These are phyloP conservation scores for Linanthus parryae DNA, from an alignment of 148 eudicot species.

Conservation along the genomic window DNA sequence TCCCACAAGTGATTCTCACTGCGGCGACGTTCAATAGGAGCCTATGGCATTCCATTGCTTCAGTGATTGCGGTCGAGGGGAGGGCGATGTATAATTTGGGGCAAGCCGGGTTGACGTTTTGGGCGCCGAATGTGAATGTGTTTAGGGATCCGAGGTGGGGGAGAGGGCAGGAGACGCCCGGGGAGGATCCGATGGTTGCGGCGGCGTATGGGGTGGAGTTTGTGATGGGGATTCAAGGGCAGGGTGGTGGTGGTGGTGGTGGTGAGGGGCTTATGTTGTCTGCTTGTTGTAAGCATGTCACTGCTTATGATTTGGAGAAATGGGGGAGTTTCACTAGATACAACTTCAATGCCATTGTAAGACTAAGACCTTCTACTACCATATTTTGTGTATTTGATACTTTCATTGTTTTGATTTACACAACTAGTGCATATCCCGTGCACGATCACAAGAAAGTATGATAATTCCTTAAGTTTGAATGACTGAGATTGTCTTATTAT, in stretches of 20 bases:
- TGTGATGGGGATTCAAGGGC: conserved; percentile 75
- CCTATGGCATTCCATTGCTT: conserved; percentile 51
- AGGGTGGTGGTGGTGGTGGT: conserved; percentile 5
- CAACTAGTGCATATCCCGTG: too few relatives aligned
- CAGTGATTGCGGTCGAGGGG: conserved; percentile 62
- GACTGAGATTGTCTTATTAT: too few relatives aligned
- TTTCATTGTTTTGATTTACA: too few relatives aligned
- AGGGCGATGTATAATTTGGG: conserved; percentile 82
- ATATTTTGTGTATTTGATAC: too few relatives aligned
- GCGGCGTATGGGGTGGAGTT: conserved; percentile 52
- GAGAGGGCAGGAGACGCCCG: conserved; percentile 94
- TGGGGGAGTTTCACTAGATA: conserved; percentile 72
- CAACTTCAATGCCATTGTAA: conserved; percentile 82
- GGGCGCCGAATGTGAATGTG: conserved; percentile 88
- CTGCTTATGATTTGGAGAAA: conserved; percentile 88
- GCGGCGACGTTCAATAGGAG: conserved; percentile 59
- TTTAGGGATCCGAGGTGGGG: conserved; percentile 99
- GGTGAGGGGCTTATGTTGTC: conserved; percentile 58
- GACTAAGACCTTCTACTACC: conserved; percentile 14
- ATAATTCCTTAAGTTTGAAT: too few relatives aligned
- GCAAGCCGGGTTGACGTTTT: conserved; percentile 87
- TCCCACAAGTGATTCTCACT: conserved; percentile 62
- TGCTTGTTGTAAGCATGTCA: conserved; percentile 97
- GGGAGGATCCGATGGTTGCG: conserved; percentile 80
- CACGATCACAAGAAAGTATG: too few relatives aligned